Percentiles rank a stretch among this genome's conserved stretches.
phyloP scores from a whole-genome alignment of 2,329 filamentous ascomycete genomes.

The Trichoderma lentiforme region DNA sequence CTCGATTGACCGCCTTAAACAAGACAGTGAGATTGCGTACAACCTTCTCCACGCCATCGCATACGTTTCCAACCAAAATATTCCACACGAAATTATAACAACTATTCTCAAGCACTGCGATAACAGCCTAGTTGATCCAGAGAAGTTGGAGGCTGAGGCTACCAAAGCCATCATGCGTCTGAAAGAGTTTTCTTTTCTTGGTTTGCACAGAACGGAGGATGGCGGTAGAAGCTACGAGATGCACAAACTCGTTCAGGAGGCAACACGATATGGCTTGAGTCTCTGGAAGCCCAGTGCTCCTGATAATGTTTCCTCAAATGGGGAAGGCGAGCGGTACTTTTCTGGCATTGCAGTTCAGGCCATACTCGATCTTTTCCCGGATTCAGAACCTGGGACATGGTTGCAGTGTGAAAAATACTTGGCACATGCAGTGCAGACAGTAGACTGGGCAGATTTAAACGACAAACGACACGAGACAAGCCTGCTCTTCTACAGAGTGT shows the following conservation, averaged over 20 bases:
- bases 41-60: background rate
- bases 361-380: background rate
- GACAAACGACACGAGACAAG: background rate
- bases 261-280: background rate
- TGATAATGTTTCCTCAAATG: fast-evolving
- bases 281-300: fast-evolving
- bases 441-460: background rate
- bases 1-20: background rate
- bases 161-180: background rate
- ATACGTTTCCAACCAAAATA: background rate
- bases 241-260: slow-evolving; percentile 2
- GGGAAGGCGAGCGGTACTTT: background rate
- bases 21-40: background rate
- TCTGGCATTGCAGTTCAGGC: background rate
- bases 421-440: background rate
- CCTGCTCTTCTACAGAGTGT: background rate
- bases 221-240: background rate
- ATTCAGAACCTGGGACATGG: background rate
- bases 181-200: background rate
- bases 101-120: background rate
- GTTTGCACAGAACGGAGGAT: background rate
- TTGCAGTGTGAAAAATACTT: background rate
- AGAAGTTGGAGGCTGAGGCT: background rate
- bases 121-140: background rate
- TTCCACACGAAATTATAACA: background rate